Evolutionary conservation across 345 rosid species (phyloP), one percentile per base, ranked within the genome.

Genomic region (Theobroma cacao): DNA sequence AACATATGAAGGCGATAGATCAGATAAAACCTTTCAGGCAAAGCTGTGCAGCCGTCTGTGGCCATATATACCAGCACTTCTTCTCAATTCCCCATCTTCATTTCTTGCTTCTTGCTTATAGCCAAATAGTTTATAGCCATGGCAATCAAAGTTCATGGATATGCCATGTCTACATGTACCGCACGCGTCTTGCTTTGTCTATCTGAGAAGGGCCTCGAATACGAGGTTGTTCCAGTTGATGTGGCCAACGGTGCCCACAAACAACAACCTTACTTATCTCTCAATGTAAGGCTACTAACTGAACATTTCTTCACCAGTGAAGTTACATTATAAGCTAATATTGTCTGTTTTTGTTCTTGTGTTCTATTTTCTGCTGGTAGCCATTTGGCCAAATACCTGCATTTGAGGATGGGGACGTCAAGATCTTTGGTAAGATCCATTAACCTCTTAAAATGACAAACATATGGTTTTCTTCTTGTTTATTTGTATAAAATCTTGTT

Each of bases 321-420:
- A 22, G 4, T 56, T 9, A 15, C 20, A 14, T n/a, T 65, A 5
- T 64, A 24, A 40, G 30, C 48, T 22, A 1, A 41, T 15, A 18
- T 28, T 52, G 5, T 7, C 36, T 52, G 59, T 18, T 72, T 60
- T 61, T 7, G 17, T 72, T 20, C 9, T n/a, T 66, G 38, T 4
- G 13, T 14, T 48, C 2, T 53, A 1, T 30, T 10, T 34, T 41
- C 5, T 43, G 9, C n/a, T 60, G 58, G 1, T 30, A 88, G 91
- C 91, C 91, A 0, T 88, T 88, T 68, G 91, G 88, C 28, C 82
- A 81, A 53, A 48, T 90, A 0, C 90, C 90, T 8, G 87, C 86
- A 24, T 64, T 85, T 17, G 74, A 85, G 65, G 89, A 87, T 31
- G 88, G 82, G 18, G 83, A 84, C 33, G 1, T 88, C 61, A 80